Conservation (phyloP, 139 green algal species). For the Tetraselmis striata region DNA sequence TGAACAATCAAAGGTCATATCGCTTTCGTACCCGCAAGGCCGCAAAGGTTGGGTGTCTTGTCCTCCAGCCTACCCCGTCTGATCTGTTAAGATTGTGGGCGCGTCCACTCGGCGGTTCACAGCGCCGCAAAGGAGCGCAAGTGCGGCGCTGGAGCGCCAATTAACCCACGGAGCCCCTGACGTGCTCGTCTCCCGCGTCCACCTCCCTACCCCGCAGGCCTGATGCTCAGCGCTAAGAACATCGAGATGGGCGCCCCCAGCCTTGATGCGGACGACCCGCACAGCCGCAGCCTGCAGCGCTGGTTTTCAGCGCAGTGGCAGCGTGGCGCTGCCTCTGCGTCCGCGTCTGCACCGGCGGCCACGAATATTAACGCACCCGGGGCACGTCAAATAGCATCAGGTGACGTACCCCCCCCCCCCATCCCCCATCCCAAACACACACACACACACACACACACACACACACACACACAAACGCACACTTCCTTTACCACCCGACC, state of each 20-base stretch:
- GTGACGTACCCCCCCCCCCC: too few relatives aligned
- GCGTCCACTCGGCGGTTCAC: too few relatives aligned
- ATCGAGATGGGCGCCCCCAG: not conserved
- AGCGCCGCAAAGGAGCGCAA: too few relatives aligned
- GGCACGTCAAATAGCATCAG: too few relatives aligned
- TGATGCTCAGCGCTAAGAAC: not conserved
- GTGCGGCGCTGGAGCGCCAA: too few relatives aligned
- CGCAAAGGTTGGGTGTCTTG: not conserved
- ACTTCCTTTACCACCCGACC: too few relatives aligned
- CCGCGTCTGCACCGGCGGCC: not conserved
- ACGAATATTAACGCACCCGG: not conserved
- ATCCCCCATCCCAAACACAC: not conserved
- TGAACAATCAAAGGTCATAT: too few relatives aligned
- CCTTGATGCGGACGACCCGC: not conserved
- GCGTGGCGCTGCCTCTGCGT: not conserved
- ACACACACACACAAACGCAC: too few relatives aligned
- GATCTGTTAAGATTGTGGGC: too few relatives aligned
- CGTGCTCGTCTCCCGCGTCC: not conserved
- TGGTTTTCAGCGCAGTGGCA: not conserved
- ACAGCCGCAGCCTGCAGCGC: not conserved
- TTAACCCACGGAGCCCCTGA: too few relatives aligned
- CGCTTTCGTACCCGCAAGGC: too few relatives aligned
- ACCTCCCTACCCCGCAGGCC: not conserved
- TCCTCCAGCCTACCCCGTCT: not conserved
- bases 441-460: not conserved